Percentiles rank a stretch among this genome's conserved stretches.
These are phyloP conservation scores for Nelumbo lutea DNA, from an alignment of 164 flowering plant species.

Conservation along the genomic window DNA sequence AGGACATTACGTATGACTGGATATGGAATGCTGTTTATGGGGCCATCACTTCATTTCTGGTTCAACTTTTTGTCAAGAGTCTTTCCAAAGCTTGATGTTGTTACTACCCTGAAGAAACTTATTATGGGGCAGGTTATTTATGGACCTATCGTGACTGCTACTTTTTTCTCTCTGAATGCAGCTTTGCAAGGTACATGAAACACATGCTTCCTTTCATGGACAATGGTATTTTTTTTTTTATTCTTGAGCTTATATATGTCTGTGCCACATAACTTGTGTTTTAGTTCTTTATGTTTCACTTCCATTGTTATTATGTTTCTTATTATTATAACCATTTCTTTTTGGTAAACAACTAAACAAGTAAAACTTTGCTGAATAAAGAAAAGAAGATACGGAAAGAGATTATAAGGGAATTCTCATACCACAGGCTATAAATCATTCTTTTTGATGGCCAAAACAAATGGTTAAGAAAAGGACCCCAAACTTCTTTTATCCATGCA, in stretches of 20 bases:
- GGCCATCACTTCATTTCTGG: slow-evolving; percentile 87
- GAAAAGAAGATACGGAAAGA: too few relatives aligned
- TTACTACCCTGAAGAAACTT: slow-evolving; percentile 75
- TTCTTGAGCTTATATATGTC: not conserved
- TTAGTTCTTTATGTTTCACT: too few relatives aligned
- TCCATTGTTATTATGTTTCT: too few relatives aligned
- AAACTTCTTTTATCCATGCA: too few relatives aligned
- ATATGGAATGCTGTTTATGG: slow-evolving; percentile 71
- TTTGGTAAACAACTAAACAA: too few relatives aligned
- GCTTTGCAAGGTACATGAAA: slow-evolving; percentile 57
- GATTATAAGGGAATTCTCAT: too few relatives aligned
- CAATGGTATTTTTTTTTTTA: not conserved
- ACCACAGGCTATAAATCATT: too few relatives aligned
- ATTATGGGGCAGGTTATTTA: slow-evolving; percentile 64
- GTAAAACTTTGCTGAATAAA: too few relatives aligned
- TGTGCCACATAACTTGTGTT: not conserved
- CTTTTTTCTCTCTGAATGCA: slow-evolving; percentile 83
- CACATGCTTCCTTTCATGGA: not conserved
- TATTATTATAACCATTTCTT: too few relatives aligned
- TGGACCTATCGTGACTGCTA: slow-evolving; percentile 67
- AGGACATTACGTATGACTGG: slow-evolving; percentile 84
- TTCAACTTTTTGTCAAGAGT: slow-evolving; percentile 74
- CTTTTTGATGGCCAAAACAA: too few relatives aligned
- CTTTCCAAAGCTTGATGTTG: slow-evolving; percentile 62
- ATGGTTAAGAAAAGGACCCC: too few relatives aligned